Evolutionary conservation across 129 eudicot genomes (phyloP).

Genomic region (Dittrichia graveolens): DNA sequence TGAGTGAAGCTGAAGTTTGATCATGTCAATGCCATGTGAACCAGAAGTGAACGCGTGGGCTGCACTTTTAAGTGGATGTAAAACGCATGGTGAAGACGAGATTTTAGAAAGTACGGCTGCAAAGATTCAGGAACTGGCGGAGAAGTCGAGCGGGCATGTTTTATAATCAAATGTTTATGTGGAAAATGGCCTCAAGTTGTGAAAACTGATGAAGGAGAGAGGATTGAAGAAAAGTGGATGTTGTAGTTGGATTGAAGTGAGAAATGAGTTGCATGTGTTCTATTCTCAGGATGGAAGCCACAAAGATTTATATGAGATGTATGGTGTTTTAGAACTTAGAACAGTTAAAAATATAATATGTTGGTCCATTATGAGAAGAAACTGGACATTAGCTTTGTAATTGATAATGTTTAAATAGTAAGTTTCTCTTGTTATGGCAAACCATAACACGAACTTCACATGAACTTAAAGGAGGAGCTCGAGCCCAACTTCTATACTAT

Average conservation of each 20-base stretch:
- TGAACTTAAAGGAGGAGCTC: too few relatives aligned
- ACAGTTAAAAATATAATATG: slow-evolving; percentile 46
- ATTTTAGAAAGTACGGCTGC: slow-evolving; percentile 48
- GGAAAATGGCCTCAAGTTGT: slow-evolving; percentile 69
- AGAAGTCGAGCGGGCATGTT: slow-evolving; percentile 63
- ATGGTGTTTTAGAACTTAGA: slow-evolving; percentile 52
- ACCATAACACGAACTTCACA: too few relatives aligned
- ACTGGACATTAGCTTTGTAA: too few relatives aligned
- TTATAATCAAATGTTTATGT: slow-evolving; percentile 66
- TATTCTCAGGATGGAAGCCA: slow-evolving; percentile 67
- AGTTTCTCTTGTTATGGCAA: too few relatives aligned
- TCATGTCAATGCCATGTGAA: slow-evolving; percentile 53
- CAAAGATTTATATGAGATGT: slow-evolving; percentile 41
- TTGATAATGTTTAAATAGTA: too few relatives aligned
- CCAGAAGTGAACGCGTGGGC: slow-evolving; percentile 69
- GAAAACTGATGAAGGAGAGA: slow-evolving; percentile 55
- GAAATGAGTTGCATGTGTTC: slow-evolving; percentile 49
- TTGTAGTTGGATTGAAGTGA: slow-evolving; percentile 79
- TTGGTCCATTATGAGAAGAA: slow-evolving; percentile 31
- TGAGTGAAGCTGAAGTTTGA: slow-evolving; percentile 60
- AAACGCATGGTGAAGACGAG: slow-evolving; percentile 43
- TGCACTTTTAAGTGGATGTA: slow-evolving; percentile 71
- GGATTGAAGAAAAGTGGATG: slow-evolving; percentile 68
- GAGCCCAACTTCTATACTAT: too few relatives aligned
- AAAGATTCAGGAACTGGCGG: slow-evolving; percentile 48